These are phyloP conservation scores for Calcarisporium arbuscula DNA, from an alignment of 2,329 filamentous ascomycete species.

Conservation along the genomic window DNA sequence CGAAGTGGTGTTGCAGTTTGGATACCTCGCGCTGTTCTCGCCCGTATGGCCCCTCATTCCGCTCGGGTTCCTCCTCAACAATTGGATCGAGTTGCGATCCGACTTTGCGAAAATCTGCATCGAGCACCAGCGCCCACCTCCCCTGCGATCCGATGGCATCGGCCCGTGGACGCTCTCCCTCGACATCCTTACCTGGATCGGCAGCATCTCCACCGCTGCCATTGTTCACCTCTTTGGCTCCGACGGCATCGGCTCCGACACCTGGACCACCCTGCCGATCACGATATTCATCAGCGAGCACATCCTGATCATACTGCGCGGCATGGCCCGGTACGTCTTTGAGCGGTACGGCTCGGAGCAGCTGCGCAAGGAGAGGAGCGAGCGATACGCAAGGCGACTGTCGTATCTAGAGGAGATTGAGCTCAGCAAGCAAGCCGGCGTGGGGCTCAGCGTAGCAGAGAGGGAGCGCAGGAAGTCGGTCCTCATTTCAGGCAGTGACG, in stretches of 20 bases:
- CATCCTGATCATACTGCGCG: conserved; percentile 56
- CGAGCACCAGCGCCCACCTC: conserved; percentile 65
- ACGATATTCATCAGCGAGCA: conserved; percentile 70
- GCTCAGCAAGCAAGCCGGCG: conserved; percentile 25
- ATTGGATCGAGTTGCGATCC: conserved; percentile 71
- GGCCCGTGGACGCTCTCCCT: conserved; percentile 67
- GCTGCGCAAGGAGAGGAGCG: conserved; percentile 31
- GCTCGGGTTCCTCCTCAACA: conserved; percentile 67
- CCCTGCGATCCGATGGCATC: conserved; percentile 64
- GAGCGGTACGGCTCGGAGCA: conserved; percentile 32
- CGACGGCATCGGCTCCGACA: conserved; percentile 48
- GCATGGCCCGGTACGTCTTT: conserved; percentile 28
- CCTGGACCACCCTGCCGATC: conserved; percentile 60
- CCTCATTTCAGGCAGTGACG: conserved; percentile 23
- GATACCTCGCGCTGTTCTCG: conserved; percentile 66
- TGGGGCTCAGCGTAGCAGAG: conserved; percentile 27
- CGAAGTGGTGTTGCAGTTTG: conserved; percentile 69
- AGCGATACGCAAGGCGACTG: conserved; percentile 30
- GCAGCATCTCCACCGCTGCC: conserved; percentile 64
- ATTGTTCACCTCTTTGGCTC: conserved; percentile 66
- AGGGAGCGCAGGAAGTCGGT: conserved; percentile 31
- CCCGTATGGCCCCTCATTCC: conserved; percentile 71
- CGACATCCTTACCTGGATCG: conserved; percentile 64
- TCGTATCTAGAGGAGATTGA: conserved; percentile 34
- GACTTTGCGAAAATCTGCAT: conserved; percentile 72